Conservation (phyloP, 2,329 filamentous ascomycete genomes). For the Arthrobotrys sphaeroides region DNA sequence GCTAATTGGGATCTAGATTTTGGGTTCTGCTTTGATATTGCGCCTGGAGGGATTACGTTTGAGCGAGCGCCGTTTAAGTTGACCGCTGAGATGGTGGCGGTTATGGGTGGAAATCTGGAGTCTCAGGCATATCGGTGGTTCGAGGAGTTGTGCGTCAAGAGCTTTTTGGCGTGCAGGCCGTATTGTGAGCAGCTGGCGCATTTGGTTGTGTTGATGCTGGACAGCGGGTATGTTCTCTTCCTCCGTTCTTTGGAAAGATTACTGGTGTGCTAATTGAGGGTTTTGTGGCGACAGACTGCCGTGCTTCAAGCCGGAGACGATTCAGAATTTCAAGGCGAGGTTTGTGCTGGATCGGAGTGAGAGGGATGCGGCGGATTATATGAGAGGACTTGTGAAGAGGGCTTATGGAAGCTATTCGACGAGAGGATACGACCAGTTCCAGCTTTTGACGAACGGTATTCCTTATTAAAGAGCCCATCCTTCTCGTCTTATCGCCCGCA, state of each 20-base stretch:
- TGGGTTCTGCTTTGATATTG: constrained; percentile 99
- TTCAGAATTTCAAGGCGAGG: constrained; percentile 88
- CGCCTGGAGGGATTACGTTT: constrained; percentile 94
- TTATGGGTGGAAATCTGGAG: constrained; percentile 88
- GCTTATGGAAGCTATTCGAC: constrained; percentile 92
- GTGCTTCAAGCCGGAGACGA: constrained; percentile 96
- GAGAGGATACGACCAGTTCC: constrained; percentile 96
- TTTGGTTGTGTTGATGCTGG: constrained; percentile 93
- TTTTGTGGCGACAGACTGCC: constrained; percentile 69
- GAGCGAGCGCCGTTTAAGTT: constrained; percentile 98
- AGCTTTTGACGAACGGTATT: constrained; percentile 95
- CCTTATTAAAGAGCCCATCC: constrained; percentile 77
- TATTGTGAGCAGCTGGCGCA: constrained; percentile 89
- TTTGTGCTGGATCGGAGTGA: constrained; percentile 94
- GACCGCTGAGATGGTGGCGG: constrained; percentile 96
- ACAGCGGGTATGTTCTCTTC: constrained; percentile 71
- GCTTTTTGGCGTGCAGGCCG: constrained; percentile 86
- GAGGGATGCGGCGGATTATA: constrained; percentile 91
- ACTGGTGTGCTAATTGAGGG: no score
- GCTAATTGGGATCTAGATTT: no score
- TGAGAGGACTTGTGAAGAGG: constrained; percentile 86
- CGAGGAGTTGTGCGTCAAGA: constrained; percentile 94
- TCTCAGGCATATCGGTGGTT: constrained; percentile 95
- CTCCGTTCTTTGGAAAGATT: no score
- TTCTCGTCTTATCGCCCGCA: no score